Evolutionary conservation across 192 early-diverging fungal genomes (phyloP).

Genomic region (Spinellus fusiger): DNA sequence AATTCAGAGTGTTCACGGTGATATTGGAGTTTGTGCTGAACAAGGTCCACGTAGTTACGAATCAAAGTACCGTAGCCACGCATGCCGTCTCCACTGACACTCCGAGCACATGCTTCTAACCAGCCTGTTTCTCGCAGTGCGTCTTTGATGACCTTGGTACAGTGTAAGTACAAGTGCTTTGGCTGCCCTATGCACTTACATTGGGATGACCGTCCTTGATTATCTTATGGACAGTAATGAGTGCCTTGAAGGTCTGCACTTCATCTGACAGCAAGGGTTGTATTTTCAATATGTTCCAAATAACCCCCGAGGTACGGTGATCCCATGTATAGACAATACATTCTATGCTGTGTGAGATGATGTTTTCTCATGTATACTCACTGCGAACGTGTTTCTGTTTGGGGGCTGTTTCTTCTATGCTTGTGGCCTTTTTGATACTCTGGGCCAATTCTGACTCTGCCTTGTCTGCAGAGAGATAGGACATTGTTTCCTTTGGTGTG

Average conservation of each 20-base stretch:
- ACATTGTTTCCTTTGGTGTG: constrained; percentile 9
- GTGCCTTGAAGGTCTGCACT: constrained; percentile 92
- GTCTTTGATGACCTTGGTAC: constrained; percentile 72
- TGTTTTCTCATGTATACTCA: constrained; percentile 24
- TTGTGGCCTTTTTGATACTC: constrained; percentile 90
- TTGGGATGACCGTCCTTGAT: constrained; percentile 85
- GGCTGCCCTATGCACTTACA: constrained; percentile 35
- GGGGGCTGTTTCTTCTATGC: constrained; percentile 84
- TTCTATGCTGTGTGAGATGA: constrained; percentile 25
- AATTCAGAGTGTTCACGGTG: constrained; percentile 90
- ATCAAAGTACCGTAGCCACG: constrained; percentile 80
- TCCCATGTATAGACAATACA: constrained; percentile 95
- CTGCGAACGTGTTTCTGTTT: constrained; percentile 96
- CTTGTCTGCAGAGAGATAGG: constrained; percentile 48
- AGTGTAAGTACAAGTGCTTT: neutral
- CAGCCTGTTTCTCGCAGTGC: constrained; percentile 73
- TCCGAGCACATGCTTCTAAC: constrained; percentile 68
- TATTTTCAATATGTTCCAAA: constrained; percentile 84
- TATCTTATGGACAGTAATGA: constrained; percentile 93
- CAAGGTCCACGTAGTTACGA: constrained; percentile 82
- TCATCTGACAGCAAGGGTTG: constrained; percentile 89
- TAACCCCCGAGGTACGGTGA: constrained; percentile 73
- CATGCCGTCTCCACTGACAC: constrained; percentile 42
- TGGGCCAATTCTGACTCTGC: constrained; percentile 80
- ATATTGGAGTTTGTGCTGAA: constrained; percentile 87